phyloP scores from a whole-genome alignment of 83 land plant species.

The Thuja plicata region DNA sequence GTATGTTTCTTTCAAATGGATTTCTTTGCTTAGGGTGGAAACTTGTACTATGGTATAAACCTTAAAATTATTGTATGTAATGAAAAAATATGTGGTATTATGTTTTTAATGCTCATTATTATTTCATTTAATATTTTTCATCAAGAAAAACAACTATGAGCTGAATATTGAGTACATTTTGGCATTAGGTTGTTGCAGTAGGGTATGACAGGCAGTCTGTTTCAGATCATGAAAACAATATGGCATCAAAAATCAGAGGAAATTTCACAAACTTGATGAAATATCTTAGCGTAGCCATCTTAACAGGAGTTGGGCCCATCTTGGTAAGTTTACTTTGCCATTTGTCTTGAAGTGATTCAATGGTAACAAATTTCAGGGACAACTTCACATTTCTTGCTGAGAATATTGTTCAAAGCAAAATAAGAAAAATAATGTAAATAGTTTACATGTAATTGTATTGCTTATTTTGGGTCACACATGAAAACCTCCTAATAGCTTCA shows the following conservation, averaged over 20 bases:
- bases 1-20: not conserved
- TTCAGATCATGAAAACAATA: slow-evolving; percentile 95
- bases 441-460: no score
- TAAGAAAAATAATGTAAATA: no score
- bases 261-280: slow-evolving; percentile 98
- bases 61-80: not conserved
- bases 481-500: no score
- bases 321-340: slow-evolving; percentile 45
- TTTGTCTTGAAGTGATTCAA: no score
- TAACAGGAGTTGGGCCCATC: slow-evolving; percentile 89
- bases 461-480: no score
- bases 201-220: slow-evolving; percentile 93
- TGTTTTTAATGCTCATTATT: not conserved
- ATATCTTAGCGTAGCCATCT: slow-evolving; percentile 90
- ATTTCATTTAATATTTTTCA: not conserved
- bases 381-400: no score
- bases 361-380: no score
- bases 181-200: slow-evolving; percentile 71
- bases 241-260: slow-evolving; percentile 86
- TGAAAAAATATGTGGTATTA: not conserved
- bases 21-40: not conserved
- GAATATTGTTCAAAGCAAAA: no score
- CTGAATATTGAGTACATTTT: not conserved
- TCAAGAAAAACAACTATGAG: not conserved
- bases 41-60: not conserved